A percentile compares a stretch with the other conserved stretches of the same genome.
These are phyloP conservation scores for Lactarius hatsudake DNA, from an alignment of 768 basidiomycete genomes.

Conservation along the genomic window DNA sequence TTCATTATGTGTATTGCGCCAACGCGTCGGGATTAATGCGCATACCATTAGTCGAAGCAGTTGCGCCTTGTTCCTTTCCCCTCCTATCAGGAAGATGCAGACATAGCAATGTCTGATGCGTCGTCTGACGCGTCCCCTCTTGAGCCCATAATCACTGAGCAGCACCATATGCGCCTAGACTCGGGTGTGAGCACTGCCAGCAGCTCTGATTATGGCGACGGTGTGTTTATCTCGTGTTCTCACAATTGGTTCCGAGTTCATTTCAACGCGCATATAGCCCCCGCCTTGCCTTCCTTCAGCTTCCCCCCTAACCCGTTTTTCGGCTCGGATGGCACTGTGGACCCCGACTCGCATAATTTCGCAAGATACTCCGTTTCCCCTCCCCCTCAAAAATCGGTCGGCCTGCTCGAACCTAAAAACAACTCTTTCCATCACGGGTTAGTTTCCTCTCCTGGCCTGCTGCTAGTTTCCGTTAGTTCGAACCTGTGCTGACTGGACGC, in stretches of 20 bases:
- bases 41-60: slow-evolving; percentile 50
- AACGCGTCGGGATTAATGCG: slow-evolving; percentile 21
- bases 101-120: slow-evolving; percentile 66
- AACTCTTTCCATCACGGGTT: slow-evolving; percentile 72
- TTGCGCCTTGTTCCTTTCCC: slow-evolving; percentile 75
- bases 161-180: slow-evolving; percentile 58
- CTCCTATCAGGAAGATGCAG: slow-evolving; percentile 51
- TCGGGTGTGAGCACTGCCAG: slow-evolving; percentile 59
- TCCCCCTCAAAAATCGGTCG: slow-evolving; percentile 46
- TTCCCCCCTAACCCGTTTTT: slow-evolving; percentile 39
- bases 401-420: slow-evolving; percentile 63
- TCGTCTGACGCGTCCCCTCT: slow-evolving; percentile 45
- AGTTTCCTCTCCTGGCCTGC: slow-evolving; percentile 29
- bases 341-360: slow-evolving; percentile 42
- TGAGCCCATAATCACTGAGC: slow-evolving; percentile 49
- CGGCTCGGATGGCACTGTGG: slow-evolving; percentile 38
- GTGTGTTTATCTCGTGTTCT: neutral
- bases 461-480: neutral
- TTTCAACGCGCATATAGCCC: slow-evolving; percentile 34
- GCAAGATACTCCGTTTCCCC: slow-evolving; percentile 35
- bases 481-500: slow-evolving; percentile 23
- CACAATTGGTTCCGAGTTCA: slow-evolving; percentile 30
- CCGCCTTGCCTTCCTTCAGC: slow-evolving; percentile 61
- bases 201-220: slow-evolving; percentile 46
- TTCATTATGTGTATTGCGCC: slow-evolving; percentile 15